phyloP scores from a whole-genome alignment of 768 basidiomycete species.

The Trametes elegans region DNA sequence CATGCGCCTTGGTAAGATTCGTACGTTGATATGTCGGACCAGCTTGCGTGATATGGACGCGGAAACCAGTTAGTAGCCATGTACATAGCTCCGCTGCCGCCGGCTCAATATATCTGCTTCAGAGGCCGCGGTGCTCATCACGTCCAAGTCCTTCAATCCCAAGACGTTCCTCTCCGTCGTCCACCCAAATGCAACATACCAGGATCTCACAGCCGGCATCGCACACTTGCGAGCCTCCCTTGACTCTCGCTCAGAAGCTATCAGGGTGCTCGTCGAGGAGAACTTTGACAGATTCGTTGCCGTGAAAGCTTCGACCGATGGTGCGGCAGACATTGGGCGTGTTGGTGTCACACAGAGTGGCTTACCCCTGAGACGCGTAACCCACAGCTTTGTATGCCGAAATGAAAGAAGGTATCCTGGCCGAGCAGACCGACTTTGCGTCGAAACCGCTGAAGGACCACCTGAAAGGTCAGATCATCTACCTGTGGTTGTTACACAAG shows the following conservation, averaged over 20 bases:
- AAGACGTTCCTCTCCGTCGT: slow-evolving; percentile 88
- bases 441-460: slow-evolving; percentile 80
- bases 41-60: slow-evolving; percentile 70
- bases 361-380: too few species aligned
- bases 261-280: slow-evolving; percentile 91
- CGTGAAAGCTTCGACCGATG: slow-evolving; percentile 95
- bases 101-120: background rate
- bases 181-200: slow-evolving; percentile 93
- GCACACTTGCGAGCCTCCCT: slow-evolving; percentile 72
- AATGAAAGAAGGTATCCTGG: slow-evolving; percentile 88
- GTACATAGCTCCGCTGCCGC: slow-evolving; percentile 11
- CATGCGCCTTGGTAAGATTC: background rate
- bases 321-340: too few species aligned
- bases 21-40: slow-evolving; percentile 12
- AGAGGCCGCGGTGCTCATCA: slow-evolving; percentile 83
- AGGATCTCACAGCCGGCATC: slow-evolving; percentile 82
- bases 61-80: slow-evolving; percentile 64
- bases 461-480: slow-evolving; percentile 91
- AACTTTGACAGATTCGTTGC: slow-evolving; percentile 98
- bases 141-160: slow-evolving; percentile 94
- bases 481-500: too few species aligned
- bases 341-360: too few species aligned
- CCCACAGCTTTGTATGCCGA: slow-evolving; percentile 90
- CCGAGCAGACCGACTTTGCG: slow-evolving; percentile 74
- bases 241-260: slow-evolving; percentile 91